These are phyloP conservation scores for Oenanthe javanica DNA, from an alignment of 140 eudicot genomes.

Conservation along the genomic window DNA sequence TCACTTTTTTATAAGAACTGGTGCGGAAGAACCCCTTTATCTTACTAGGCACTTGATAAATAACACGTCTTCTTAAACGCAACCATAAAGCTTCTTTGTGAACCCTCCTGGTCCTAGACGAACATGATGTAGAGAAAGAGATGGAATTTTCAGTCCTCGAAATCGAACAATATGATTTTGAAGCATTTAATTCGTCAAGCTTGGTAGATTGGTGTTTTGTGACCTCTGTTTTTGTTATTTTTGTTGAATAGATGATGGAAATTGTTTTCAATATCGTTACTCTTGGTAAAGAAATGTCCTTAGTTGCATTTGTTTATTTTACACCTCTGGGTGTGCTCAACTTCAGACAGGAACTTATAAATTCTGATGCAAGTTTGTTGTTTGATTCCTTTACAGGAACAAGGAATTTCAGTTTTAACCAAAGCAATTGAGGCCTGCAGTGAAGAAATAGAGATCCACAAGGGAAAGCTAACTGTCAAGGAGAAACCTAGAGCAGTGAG, in stretches of 20 bases:
- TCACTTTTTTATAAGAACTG: neutral
- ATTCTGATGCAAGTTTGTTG: neutral
- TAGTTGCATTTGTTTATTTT: neutral
- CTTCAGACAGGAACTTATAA: neutral
- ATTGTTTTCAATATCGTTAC: no score
- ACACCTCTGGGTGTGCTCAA: neutral
- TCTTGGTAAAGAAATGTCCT: neutral
- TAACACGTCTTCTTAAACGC: no score
- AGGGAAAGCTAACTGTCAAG: slow-evolving; percentile 57
- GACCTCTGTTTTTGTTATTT: neutral
- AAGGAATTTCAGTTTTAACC: slow-evolving; percentile 55
- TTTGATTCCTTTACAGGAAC: slow-evolving; percentile 39
- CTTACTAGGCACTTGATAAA: no score
- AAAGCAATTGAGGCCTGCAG: slow-evolving; percentile 64
- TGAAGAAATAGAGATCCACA: slow-evolving; percentile 52
- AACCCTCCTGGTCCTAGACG: neutral
- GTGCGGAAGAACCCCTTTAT: neutral
- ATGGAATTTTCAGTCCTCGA: neutral
- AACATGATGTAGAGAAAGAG: neutral
- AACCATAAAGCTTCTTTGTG: neutral
- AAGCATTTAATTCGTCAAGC: neutral
- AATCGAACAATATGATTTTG: neutral
- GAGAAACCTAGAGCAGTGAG: slow-evolving; percentile 71
- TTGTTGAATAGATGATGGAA: no score
- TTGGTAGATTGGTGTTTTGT: neutral